These are phyloP conservation scores for Ganoderma lucidum DNA, from an alignment of 1,284 basidiomycete genomes.

Conservation along the genomic window DNA sequence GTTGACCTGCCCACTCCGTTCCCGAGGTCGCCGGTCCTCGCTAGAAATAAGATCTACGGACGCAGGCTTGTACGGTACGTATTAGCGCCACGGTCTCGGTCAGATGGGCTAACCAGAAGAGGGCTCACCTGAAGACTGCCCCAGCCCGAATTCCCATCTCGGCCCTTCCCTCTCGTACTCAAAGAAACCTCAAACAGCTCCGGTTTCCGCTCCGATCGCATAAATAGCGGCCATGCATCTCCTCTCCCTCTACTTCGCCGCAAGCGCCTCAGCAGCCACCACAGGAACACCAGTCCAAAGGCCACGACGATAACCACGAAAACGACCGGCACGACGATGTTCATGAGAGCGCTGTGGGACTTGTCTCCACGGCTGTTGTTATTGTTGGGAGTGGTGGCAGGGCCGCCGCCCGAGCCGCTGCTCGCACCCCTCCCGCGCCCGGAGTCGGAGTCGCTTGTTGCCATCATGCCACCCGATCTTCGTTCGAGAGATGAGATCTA, in stretches of 20 bases:
- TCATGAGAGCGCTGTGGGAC: not conserved
- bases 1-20: not conserved
- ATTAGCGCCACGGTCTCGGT: not conserved
- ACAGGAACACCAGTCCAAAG: not conserved
- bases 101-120: not conserved
- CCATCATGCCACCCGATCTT: conserved; percentile 6
- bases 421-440: conserved; percentile 3
- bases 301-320: conserved; percentile 9
- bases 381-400: not conserved
- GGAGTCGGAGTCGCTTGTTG: not conserved
- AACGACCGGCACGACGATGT: conserved; percentile 7
- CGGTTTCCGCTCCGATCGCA: not conserved
- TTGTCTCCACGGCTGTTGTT: not conserved
- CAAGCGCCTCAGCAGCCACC: conserved; percentile 12
- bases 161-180: not conserved
- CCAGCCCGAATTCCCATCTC: conserved; percentile 5
- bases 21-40: not conserved
- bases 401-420: conserved; percentile 4
- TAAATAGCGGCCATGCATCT: not conserved
- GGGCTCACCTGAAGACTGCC: conserved; percentile 8
- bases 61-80: not conserved
- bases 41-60: not conserved
- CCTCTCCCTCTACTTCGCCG: conserved; percentile 3
- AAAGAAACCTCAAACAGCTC: conserved; percentile 6
- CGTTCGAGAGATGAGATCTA: not conserved